A percentile compares a stretch with the other conserved stretches of the same genome.
Evolutionary conservation across 2,329 filamentous ascomycete genomes (phyloP).

Genomic region (Penicillium sp.): DNA sequence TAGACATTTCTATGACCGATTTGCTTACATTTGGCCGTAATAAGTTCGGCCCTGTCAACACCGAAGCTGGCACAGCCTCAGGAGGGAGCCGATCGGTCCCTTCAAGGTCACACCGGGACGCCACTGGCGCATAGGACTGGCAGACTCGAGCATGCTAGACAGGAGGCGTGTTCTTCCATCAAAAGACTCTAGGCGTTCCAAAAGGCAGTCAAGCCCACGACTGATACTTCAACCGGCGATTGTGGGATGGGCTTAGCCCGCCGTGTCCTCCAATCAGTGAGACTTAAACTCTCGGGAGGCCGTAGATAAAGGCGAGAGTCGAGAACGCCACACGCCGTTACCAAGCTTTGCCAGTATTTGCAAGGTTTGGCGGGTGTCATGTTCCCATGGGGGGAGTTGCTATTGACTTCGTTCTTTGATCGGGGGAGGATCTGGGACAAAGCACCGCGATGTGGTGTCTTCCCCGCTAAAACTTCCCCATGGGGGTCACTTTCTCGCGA

Average conservation of each 20-base stretch:
- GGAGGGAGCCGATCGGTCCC: neutral
- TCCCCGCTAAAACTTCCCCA: neutral
- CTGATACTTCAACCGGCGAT: neutral
- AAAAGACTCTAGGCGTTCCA: neutral
- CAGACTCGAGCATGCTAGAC: slow-evolving; percentile 1
- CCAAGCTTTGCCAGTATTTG: slow-evolving; percentile 5
- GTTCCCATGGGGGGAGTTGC: too few species aligned
- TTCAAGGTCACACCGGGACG: slow-evolving; percentile 4
- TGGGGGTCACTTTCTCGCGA: neutral
- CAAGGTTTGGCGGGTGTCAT: too few species aligned
- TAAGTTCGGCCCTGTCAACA: too few species aligned
- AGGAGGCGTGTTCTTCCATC: neutral
- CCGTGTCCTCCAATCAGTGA: too few species aligned
- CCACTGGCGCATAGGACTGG: neutral
- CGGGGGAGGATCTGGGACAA: neutral
- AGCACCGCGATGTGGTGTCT: neutral
- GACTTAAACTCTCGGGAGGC: too few species aligned
- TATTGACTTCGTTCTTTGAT: too few species aligned
- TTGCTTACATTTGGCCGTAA: too few species aligned
- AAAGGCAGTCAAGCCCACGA: neutral
- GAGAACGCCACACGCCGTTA: slow-evolving; percentile 3
- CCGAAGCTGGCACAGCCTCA: too few species aligned
- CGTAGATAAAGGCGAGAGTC: neutral
- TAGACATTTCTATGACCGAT: too few species aligned
- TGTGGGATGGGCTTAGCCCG: neutral